Conservation (phyloP, 1,284 basidiomycete species). For the Trametes hirsuta region DNA sequence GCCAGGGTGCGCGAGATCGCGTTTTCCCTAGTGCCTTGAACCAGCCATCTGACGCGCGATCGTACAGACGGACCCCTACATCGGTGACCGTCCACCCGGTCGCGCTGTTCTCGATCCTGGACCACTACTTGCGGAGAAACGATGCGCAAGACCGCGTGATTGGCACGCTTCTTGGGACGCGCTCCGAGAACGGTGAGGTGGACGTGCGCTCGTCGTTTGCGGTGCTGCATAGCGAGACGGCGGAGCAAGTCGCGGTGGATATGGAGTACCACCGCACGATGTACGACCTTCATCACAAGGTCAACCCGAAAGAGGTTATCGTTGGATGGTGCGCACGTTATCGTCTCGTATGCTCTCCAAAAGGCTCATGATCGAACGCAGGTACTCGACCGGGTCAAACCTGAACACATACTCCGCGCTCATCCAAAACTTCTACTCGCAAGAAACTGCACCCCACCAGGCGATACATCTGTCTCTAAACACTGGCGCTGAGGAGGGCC, state of each 20-base stretch:
- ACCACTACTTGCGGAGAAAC: constrained; percentile 93
- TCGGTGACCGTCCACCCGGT: constrained; percentile 89
- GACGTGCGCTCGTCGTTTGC: constrained; percentile 87
- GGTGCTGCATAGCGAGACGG: constrained; percentile 90
- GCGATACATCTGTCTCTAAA: constrained; percentile 95
- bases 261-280: constrained; percentile 96
- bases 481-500: constrained; percentile 75
- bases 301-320: constrained; percentile 85
- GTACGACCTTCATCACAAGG: constrained; percentile 88
- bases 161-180: constrained; percentile 91
- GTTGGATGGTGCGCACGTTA: constrained; percentile 78
- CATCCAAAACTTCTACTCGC: constrained; percentile 98
- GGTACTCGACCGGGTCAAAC: constrained; percentile 90
- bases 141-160: constrained; percentile 89
- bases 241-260: constrained; percentile 92
- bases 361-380: constrained; percentile 33
- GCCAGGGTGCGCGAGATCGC: constrained; percentile 35
- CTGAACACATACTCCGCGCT: constrained; percentile 96
- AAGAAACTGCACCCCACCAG: constrained; percentile 87
- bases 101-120: constrained; percentile 93
- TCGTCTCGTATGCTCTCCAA: constrained; percentile 8
- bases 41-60: constrained; percentile 10
- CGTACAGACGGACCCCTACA: constrained; percentile 65
- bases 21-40: background rate
- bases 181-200: constrained; percentile 59